Percentiles rank a stretch among this genome's conserved stretches.
phyloP scores from a whole-genome alignment of 2,329 filamentous ascomycete species.

The Niveomyces coronatus region DNA sequence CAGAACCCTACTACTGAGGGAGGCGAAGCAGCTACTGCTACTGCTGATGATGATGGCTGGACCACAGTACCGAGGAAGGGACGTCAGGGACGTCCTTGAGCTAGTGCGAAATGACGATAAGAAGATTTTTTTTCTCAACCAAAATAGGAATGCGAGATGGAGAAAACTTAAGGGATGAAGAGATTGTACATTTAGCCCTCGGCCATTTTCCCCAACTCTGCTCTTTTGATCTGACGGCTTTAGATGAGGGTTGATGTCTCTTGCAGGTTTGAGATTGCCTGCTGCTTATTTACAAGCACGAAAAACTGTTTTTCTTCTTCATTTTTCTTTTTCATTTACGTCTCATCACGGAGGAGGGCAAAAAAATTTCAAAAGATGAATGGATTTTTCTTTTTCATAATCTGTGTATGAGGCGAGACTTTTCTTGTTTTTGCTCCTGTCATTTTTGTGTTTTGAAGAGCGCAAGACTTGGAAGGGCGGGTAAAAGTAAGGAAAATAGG shows the following conservation, averaged over 20 bases:
- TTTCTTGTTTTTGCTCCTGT: too few species aligned
- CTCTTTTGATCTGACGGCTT: conserved; percentile 24
- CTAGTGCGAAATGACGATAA: conserved; percentile 7
- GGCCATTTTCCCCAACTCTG: conserved; percentile 21
- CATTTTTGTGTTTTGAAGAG: too few species aligned
- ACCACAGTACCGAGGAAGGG: conserved; percentile 42
- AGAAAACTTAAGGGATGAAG: too few species aligned
- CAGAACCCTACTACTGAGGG: conserved; percentile 25
- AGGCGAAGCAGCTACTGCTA: conserved; percentile 26
- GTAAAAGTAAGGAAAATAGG: background rate
- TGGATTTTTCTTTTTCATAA: too few species aligned
- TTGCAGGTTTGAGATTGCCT: conserved; percentile 1
- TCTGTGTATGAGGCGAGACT: too few species aligned
- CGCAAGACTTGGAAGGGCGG: too few species aligned
- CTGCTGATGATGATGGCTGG: conserved; percentile 52
- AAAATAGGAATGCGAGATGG: too few species aligned
- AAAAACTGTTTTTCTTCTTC: conserved; percentile 8
- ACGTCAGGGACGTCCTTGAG: conserved; percentile 23
- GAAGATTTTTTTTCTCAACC: too few species aligned
- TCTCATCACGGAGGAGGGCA: too few species aligned
- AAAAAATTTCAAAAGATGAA: too few species aligned
- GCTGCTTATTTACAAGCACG: conserved; percentile 7
- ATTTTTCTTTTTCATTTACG: too few species aligned
- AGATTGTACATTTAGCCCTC: conserved; percentile 24
- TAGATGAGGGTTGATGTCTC: conserved; percentile 17